Evolutionary conservation across 495 filamentous ascomycete genomes (phyloP).

Genomic region (Penicillium crystallinum): DNA sequence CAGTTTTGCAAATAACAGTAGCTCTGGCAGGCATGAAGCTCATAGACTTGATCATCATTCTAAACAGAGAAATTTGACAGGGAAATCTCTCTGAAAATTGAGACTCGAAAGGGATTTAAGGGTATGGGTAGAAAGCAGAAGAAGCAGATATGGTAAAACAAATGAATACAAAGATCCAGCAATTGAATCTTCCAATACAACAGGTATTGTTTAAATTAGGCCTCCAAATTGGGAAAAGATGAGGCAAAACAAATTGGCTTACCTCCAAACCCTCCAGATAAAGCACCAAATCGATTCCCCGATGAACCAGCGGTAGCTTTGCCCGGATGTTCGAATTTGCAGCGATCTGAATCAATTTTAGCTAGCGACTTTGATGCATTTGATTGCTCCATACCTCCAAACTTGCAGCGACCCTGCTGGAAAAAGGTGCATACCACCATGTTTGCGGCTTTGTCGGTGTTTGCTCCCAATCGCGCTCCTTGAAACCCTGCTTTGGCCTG

Average conservation of each 20-base stretch:
- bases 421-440: constrained; percentile 70
- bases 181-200: neutral
- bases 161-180: neutral
- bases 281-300: constrained; percentile 42
- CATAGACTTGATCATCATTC: neutral
- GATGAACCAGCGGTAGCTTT: constrained; percentile 19
- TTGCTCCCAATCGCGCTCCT: neutral
- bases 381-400: constrained; percentile 47
- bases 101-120: neutral
- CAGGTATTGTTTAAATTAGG: neutral
- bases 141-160: neutral
- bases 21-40: neutral
- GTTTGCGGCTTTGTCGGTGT: constrained; percentile 1
- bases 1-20: neutral
- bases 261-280: constrained; percentile 37
- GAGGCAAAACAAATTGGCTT: constrained; percentile 15
- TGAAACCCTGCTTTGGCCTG: neutral
- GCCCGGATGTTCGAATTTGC: constrained; percentile 52
- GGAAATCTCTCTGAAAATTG: neutral
- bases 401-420: constrained; percentile 67
- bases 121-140: neutral
- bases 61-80: too few relatives aligned
- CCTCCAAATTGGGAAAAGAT: neutral
- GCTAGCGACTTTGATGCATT: constrained; percentile 9
- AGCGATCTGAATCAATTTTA: constrained; percentile 39